Evolutionary conservation across 257 asterid species (phyloP).

Genomic region (Gynochthodes officinalis): DNA sequence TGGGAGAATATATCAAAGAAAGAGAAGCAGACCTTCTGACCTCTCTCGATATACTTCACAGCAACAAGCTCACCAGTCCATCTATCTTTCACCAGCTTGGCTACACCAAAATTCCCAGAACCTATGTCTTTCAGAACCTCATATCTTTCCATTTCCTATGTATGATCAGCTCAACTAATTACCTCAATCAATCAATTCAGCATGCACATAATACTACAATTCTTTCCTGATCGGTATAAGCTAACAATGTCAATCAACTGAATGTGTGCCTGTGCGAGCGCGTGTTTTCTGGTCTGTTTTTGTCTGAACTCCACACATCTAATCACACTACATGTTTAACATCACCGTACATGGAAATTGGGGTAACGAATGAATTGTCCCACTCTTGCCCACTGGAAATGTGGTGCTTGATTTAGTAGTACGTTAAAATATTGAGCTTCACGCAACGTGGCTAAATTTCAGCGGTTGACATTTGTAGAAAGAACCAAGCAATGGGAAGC

Average conservation of each 20-base stretch:
- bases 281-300: no score
- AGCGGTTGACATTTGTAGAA: neutral
- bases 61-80: constrained; percentile 62
- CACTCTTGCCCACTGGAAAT: constrained; percentile 27
- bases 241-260: no score
- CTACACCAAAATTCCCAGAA: constrained; percentile 91
- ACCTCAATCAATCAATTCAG: neutral
- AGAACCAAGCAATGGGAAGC: neutral
- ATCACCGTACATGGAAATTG: neutral
- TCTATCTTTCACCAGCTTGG: constrained; percentile 72
- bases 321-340: neutral
- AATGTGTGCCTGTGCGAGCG: no score
- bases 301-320: neutral
- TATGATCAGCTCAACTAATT: neutral
- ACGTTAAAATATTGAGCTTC: neutral
- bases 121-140: constrained; percentile 80
- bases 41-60: constrained; percentile 84
- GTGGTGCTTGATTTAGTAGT: no score
- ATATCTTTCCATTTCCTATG: constrained; percentile 58
- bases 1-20: neutral
- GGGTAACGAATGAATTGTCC: constrained; percentile 16
- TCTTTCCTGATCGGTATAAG: no score
- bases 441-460: constrained; percentile 16
- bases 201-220: neutral
- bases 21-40: constrained; percentile 50